Evolutionary conservation across 2,329 filamentous ascomycete genomes (phyloP).

Genomic region (Tothia fuscella): DNA sequence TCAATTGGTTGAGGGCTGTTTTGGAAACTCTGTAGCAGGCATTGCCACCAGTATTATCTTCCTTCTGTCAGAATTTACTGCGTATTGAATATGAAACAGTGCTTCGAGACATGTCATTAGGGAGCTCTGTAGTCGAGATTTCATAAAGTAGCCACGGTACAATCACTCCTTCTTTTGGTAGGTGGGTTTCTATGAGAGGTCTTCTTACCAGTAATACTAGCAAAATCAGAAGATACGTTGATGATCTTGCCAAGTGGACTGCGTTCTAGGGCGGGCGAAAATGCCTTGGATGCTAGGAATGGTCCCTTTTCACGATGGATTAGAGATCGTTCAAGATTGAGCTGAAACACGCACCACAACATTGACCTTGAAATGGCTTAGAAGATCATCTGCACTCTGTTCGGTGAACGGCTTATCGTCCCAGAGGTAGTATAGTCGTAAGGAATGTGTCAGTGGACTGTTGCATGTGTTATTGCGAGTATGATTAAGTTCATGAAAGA

Average conservation of each 20-base stretch:
- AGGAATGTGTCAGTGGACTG: too few relatives aligned
- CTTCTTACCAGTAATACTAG: slow-evolving; percentile 12
- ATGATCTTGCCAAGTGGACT: slow-evolving; percentile 11
- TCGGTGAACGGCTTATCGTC: slow-evolving; percentile 13
- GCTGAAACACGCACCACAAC: slow-evolving; percentile 13
- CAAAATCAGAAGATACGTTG: slow-evolving; percentile 15
- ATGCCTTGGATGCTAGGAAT: slow-evolving; percentile 12
- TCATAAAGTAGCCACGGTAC: too few relatives aligned
- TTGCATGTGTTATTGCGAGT: too few relatives aligned
- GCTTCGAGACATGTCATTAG: too few relatives aligned
- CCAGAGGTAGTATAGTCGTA: slow-evolving; percentile 6
- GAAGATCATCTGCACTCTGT: slow-evolving; percentile 7
- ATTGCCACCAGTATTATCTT: slow-evolving; percentile 13
- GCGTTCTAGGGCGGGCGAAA: slow-evolving; percentile 11
- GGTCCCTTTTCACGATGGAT: neutral
- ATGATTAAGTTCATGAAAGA: neutral
- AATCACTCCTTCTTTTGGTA: too few relatives aligned
- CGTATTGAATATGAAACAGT: neutral
- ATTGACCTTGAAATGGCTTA: slow-evolving; percentile 9
- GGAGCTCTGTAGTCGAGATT: too few relatives aligned
- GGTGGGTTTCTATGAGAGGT: too few relatives aligned
- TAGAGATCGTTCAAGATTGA: too few relatives aligned
- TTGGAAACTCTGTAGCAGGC: slow-evolving; percentile 14
- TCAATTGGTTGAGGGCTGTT: slow-evolving; percentile 14
- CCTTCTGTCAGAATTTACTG: neutral